Evolutionary conservation across 1,284 basidiomycete species (phyloP), one percentile per base, ranked within the genome.

Genomic region (Schizophyllum commune): DNA sequence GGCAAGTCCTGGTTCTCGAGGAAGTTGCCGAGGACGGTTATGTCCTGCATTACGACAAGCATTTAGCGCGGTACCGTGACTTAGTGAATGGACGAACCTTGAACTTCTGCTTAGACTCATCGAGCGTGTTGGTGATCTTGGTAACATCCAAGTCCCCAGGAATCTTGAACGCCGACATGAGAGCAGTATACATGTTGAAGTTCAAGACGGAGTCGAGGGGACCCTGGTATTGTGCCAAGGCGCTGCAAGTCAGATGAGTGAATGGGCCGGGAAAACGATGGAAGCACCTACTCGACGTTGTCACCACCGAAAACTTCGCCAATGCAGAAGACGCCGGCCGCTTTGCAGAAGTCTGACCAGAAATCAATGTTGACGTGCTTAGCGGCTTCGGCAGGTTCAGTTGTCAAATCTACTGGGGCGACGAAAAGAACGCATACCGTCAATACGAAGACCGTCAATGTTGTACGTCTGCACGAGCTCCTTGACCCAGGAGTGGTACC

Each of bases 1-100:
- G 90, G 84, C 20, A 90, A 65, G 70, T 93, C 91, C 67, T 93
- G 91, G 73, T 93, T 93, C 73, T 93, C 91, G 34, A 94, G 73
- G 74, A 94, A 94, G 67, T 91, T 92, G 2, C 89, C 91, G 1
- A 92, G 78, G 21, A 77, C 59, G 21, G 71, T 69, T n/a, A 71
- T 68, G 60, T 77, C 76, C 74, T 77, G 64, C 15, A 3, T 34
- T 21, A 53, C 11, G 20, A 34, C 32, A 61, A 2, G 3, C 51
- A 52, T 4, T 55, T 13, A 55, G 19, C 27, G 27, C 9, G 19
- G 39, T 55, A 39, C 3, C 17, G 4, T 27, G 32, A 51, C 56
- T 27, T n/a, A 51, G 33, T 13, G 20, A 13, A 19, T 17, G 53
- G 47, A 33, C 62, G 15, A 63, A 74, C 82, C 72, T 78, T 77